A percentile compares a stretch with the other conserved stretches of the same genome.
phyloP scores from a whole-genome alignment of 2,329 filamentous ascomycete genomes.

The Aspergillus niger region DNA sequence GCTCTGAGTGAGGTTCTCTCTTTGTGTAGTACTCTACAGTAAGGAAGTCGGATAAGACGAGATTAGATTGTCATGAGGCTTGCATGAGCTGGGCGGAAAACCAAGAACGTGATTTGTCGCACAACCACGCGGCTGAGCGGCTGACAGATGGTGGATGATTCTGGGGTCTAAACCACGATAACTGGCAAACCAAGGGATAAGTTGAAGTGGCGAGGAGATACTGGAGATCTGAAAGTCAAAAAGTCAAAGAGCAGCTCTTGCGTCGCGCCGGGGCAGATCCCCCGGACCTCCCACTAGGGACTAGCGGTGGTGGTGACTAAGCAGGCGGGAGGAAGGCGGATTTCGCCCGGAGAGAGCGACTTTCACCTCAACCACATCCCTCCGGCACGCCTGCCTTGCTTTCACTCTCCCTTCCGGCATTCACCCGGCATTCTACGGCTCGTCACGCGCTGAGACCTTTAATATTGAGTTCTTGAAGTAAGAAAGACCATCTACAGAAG shows the following conservation, averaged over 20 bases:
- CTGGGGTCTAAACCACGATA: too few species aligned
- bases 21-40: too few species aligned
- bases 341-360: conserved; percentile 40
- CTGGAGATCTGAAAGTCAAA: not conserved
- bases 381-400: conserved; percentile 23
- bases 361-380: conserved; percentile 39
- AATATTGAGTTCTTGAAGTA: conserved; percentile 2
- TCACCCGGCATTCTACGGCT: not conserved
- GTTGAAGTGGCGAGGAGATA: too few species aligned
- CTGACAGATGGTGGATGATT: too few species aligned
- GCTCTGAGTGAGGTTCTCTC: too few species aligned
- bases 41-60: too few species aligned
- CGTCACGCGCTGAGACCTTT: not conserved
- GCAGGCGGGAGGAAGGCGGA: conserved; percentile 33
- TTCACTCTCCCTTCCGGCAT: not conserved
- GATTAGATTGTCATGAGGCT: too few species aligned
- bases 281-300: conserved; percentile 5
- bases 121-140: too few species aligned
- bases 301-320: conserved; percentile 34
- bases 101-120: too few species aligned
- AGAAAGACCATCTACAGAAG: conserved; percentile 6
- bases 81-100: too few species aligned
- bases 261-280: not conserved
- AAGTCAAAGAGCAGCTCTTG: not conserved
- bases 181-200: too few species aligned